Evolutionary conservation across 2,329 filamentous ascomycete genomes (phyloP).

Genomic region (Scopulariopsis brevicaulis): DNA sequence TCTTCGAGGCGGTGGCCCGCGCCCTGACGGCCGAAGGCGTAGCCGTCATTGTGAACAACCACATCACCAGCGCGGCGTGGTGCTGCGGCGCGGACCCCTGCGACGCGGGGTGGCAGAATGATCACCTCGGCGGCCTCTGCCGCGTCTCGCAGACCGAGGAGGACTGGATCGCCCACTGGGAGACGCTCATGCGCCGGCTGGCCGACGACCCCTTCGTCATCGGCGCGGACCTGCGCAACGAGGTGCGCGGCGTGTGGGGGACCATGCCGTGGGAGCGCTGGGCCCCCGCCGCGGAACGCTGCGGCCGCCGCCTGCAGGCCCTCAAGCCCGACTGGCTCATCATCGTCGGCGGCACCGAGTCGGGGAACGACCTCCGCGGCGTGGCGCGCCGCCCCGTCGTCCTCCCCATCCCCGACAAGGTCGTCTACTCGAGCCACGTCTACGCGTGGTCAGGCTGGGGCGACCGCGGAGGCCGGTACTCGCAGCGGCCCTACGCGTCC

Average conservation of each 20-base stretch:
- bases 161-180: constrained; percentile 57
- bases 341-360: constrained; percentile 56
- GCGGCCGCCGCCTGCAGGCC: constrained; percentile 46
- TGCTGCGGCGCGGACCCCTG: constrained; percentile 59
- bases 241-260: constrained; percentile 57
- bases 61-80: constrained; percentile 59
- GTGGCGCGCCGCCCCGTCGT: constrained; percentile 42
- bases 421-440: constrained; percentile 59
- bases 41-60: constrained; percentile 58
- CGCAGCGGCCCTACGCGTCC: constrained; percentile 47
- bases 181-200: constrained; percentile 49
- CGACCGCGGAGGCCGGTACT: constrained; percentile 38
- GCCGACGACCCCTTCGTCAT: constrained; percentile 49
- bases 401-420: constrained; percentile 38
- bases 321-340: constrained; percentile 55
- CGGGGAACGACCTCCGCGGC: constrained; percentile 52
- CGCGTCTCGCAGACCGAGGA: constrained; percentile 51
- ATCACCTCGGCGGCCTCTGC: constrained; percentile 49
- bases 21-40: constrained; percentile 50
- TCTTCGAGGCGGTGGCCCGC: constrained; percentile 46
- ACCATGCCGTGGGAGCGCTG: constrained; percentile 56
- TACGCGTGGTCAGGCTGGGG: constrained; percentile 64
- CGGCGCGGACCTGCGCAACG: constrained; percentile 56
- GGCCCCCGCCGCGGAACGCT: constrained; percentile 52
- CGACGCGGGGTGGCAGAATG: constrained; percentile 56